Conservation (phyloP, 345 rosid genomes). For the Kernera saxatilis region DNA sequence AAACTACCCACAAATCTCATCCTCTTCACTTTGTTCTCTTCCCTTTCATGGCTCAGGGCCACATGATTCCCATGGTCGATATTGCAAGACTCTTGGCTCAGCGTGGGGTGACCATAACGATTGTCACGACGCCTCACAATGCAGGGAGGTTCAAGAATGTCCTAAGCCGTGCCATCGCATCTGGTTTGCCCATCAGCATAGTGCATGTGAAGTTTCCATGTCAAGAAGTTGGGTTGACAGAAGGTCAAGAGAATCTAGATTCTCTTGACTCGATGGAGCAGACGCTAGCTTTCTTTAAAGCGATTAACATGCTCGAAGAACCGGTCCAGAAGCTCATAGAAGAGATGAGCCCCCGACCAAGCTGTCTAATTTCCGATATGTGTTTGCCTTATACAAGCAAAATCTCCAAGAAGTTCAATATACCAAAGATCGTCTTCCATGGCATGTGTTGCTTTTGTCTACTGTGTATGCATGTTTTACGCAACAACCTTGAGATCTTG, state of each 20-base stretch:
- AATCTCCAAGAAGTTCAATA: conserved; percentile 24
- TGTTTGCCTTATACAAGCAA: conserved; percentile 23
- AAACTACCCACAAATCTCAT: not conserved
- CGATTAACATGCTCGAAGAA: conserved; percentile 18
- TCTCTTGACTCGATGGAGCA: conserved; percentile 11
- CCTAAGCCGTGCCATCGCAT: conserved; percentile 8
- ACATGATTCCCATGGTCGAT: conserved; percentile 46
- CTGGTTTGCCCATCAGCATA: conserved; percentile 28
- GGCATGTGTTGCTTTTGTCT: conserved; percentile 34
- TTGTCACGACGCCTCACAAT: conserved; percentile 42
- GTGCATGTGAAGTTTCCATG: conserved; percentile 23
- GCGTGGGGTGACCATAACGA: conserved; percentile 36
- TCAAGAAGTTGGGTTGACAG: conserved; percentile 27
- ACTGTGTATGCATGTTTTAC: conserved; percentile 14
- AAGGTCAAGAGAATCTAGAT: conserved; percentile 37
- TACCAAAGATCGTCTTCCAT: conserved; percentile 46
- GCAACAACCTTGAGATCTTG: conserved; percentile 7
- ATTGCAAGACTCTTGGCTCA: conserved; percentile 43
- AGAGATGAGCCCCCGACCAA: conserved; percentile 36
- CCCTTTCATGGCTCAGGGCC: conserved; percentile 16
- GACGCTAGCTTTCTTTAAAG: conserved; percentile 14
- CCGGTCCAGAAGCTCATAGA: conserved; percentile 26
- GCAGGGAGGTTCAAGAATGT: conserved; percentile 17
- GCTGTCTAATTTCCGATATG: conserved; percentile 42
- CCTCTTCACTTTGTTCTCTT: conserved; percentile 19